Evolutionary conservation across 257 asterid species (phyloP).

Genomic region (Perilla frutescens): DNA sequence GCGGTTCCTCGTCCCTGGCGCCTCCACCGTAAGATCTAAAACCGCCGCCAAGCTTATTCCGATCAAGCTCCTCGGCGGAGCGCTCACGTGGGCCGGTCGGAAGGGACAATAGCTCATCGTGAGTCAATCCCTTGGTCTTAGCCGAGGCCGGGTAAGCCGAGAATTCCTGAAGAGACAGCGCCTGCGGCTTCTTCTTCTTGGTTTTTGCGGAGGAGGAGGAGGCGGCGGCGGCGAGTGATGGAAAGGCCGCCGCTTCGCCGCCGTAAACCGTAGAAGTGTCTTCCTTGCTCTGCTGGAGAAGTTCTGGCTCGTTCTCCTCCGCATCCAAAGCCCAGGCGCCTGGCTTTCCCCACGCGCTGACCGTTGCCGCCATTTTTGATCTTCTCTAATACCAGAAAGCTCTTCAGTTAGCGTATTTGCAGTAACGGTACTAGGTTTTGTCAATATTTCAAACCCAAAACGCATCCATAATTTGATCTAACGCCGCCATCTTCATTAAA

Average conservation of each 20-base stretch:
- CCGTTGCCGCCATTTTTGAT: constrained; percentile 78
- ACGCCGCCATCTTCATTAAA: constrained; percentile 27
- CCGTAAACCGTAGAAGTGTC: constrained; percentile 30
- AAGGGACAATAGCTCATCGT: constrained; percentile 52
- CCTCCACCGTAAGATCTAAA: constrained; percentile 69
- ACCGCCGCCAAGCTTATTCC: constrained; percentile 64
- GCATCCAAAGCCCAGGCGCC: constrained; percentile 94
- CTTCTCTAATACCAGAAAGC: neutral
- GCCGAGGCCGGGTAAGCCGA: constrained; percentile 34
- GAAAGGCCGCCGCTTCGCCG: constrained; percentile 54
- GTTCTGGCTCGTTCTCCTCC: constrained; percentile 76
- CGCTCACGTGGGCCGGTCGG: constrained; percentile 89
- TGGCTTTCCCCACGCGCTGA: constrained; percentile 83
- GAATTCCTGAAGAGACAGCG: constrained; percentile 68
- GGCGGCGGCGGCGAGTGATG: constrained; percentile 56
- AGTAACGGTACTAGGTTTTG: neutral
- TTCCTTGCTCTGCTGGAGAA: constrained; percentile 49
- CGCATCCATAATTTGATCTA: constrained; percentile 38
- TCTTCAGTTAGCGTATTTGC: neutral
- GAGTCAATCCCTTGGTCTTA: constrained; percentile 47
- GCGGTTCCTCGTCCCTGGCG: constrained; percentile 67
- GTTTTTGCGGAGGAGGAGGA: constrained; percentile 38
- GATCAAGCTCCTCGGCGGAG: constrained; percentile 78
- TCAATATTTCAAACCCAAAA: constrained; percentile 46
- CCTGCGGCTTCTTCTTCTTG: constrained; percentile 77